Conservation (phyloP, 2,329 filamentous ascomycete species). For the Nemania sp. region DNA sequence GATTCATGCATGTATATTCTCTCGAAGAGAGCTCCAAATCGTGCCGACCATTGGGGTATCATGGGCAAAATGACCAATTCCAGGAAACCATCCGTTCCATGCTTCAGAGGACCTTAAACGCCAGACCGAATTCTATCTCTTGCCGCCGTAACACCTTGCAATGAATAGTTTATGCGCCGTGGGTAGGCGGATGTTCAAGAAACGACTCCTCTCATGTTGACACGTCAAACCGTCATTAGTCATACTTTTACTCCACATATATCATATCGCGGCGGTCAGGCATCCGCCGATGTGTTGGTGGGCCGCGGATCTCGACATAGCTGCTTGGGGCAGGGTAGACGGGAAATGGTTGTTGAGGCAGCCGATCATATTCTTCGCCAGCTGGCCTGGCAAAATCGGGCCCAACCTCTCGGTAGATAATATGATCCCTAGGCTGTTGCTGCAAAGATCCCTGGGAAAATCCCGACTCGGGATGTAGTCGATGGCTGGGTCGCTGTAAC, state of each 20-base stretch:
- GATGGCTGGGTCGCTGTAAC: slow-evolving; percentile 6
- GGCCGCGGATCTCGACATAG: slow-evolving; percentile 27
- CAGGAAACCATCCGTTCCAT: slow-evolving; percentile 9
- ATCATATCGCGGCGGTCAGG: slow-evolving; percentile 32
- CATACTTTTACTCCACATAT: slow-evolving; percentile 32
- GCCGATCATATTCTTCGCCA: slow-evolving; percentile 25
- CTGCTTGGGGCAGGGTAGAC: slow-evolving; percentile 27
- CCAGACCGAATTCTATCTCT: slow-evolving; percentile 18
- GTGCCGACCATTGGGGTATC: slow-evolving; percentile 34
- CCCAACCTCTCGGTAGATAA: slow-evolving; percentile 15
- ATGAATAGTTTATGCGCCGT: slow-evolving; percentile 6
- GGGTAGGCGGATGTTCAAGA: slow-evolving; percentile 1
- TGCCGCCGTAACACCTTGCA: background rate
- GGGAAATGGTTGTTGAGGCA: slow-evolving; percentile 27
- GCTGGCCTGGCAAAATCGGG: slow-evolving; percentile 8
- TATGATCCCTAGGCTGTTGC: slow-evolving; percentile 6
- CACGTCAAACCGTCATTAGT: background rate
- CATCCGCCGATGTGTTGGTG: slow-evolving; percentile 25
- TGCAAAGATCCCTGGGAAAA: slow-evolving; percentile 7
- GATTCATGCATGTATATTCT: slow-evolving; percentile 24
- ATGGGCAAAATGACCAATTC: slow-evolving; percentile 20
- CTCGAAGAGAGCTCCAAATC: slow-evolving; percentile 9
- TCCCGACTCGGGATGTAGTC: slow-evolving; percentile 13
- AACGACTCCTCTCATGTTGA: background rate
- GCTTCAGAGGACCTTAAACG: slow-evolving; percentile 16